A percentile compares a stretch with the other conserved stretches of the same genome.
Conservation (phyloP, 106 monocot species). For the Gastrodia elata region DNA sequence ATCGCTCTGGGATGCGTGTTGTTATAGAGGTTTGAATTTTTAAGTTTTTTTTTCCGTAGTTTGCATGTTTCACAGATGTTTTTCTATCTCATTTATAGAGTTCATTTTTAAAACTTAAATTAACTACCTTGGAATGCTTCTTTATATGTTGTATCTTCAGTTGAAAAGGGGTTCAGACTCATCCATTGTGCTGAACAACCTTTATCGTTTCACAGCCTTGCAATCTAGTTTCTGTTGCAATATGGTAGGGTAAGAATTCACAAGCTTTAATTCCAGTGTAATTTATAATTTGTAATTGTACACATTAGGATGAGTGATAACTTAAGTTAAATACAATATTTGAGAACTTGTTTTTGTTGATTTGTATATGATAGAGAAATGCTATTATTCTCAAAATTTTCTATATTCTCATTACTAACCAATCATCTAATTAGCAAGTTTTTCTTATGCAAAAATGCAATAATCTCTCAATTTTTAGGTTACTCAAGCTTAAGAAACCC, state of each 20-base stretch:
- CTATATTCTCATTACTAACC: too few relatives aligned
- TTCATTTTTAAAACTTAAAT: neutral
- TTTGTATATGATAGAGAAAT: too few relatives aligned
- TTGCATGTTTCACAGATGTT: neutral
- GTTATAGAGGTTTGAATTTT: conserved; percentile 77
- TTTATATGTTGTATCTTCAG: conserved; percentile 26
- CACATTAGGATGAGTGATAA: neutral
- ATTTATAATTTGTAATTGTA: neutral
- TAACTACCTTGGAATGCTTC: neutral
- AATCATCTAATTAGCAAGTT: too few relatives aligned
- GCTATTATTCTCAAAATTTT: too few relatives aligned
- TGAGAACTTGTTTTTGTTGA: neutral
- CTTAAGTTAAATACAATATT: neutral
- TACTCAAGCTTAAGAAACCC: too few relatives aligned
- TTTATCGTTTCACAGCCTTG: conserved; percentile 85
- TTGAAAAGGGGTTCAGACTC: conserved; percentile 79
- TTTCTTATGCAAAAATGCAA: too few relatives aligned
- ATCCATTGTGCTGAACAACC: conserved; percentile 78
- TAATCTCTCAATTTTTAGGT: too few relatives aligned
- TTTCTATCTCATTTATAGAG: neutral
- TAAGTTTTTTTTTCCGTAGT: neutral
- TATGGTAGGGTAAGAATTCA: conserved; percentile 83
- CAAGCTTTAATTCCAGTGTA: neutral
- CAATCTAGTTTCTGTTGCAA: conserved; percentile 99
- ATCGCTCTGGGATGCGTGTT: conserved; percentile 88